Evolutionary conservation across 805 yeast species (phyloP), one percentile per base, ranked within the genome.

Genomic region (Candida arabinofermentans): DNA sequence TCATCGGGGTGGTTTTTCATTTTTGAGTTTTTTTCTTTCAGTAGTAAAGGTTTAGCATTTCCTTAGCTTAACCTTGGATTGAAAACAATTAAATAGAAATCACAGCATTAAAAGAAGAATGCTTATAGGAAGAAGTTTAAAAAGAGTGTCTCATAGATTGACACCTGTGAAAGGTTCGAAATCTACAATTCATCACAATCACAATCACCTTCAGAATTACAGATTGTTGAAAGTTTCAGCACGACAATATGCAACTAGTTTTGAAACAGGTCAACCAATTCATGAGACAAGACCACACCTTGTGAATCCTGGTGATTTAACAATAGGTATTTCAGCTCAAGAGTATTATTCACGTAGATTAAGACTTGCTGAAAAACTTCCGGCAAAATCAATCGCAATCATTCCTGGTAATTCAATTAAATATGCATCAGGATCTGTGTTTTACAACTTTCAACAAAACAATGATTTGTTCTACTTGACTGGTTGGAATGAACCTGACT

Each of bases 401-500:
- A 61, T 90, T 8, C 79, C 83, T 1, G 95, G 97, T 1, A 75
- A 75, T 54, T 70, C 74, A 29, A 69, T 83, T 8, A 86, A 86
- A 58, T 88, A 70, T 62, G 86, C 96, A 8, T 81, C 96, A 0
- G 96, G 96, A 0, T 78, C 91, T 8, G 98, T 91, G 1, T 93
- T 93, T 55, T 81, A 90, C 58, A 84, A 85, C 29, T 93, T 93
- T 58, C 95, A 91, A 57, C 99, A 93, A 65, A 84, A 90, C 58
- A 91, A 86, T 40, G 89, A 93, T 58, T 69, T 93, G 17, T 90
- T 67, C 63, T 91, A 91, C 60, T 63, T 91, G 45, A 83, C 95
- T 2, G 98, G 98, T 3, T 89, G 95, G 87, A 74, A 86, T 46
- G 97, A 90, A 57, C 96, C 97, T 3, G 83, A 86, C 49, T 78